Base-by-base conservation (phyloP, 208 protist genomes). In the Leishmania guyanensis region DNA sequence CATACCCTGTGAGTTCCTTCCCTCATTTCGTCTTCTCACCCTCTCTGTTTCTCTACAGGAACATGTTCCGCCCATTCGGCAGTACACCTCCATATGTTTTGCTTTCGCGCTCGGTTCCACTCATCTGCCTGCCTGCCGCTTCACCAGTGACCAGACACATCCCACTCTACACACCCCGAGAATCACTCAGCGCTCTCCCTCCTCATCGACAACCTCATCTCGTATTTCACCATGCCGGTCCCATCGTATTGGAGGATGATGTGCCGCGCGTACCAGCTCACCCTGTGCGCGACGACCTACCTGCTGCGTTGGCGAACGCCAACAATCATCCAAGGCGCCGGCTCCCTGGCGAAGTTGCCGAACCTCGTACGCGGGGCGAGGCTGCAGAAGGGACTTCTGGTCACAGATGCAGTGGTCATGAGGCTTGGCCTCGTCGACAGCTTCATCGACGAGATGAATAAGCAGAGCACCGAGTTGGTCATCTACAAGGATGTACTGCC, bases 321-420 rank as follows among this genome's bases (percentile, higher is more conserved):
- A n/a, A 26, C 76, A 43, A 56, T 92, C 36, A 78, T 88, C 53
- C 84, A 86, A 74, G 88, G 90, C 26, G 64, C 78, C 26, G 83
- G 75, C 43, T 79, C 88, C n/a, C 51, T 90, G 39, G 65, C 68
- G 43, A 66, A 80, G 17, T 65, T 93, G 46, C 90, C 90, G 2
- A 71, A 53, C 22, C 80, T 93, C 16, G 62, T 93, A 36, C 72
- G 79, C 5, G 75, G 83, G 36, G 85, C 86, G 56, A 82, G 81
- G n/a, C 85, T 91, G 62, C 77, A 62, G 36, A 77, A 80, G 36
- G 83, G 88, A 5, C 77, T 95, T n/a, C 70, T 95, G 16, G 84
- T 93, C 69, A 91, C 89, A 33, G 91, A 95, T 75, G 66, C 50
- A 5, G 66, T 69, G 39, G 86, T 93, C 71, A 92, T 91, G 83